Evolutionary conservation across 306 rosid species (phyloP).

Genomic region (Hippophae gyantsensis): DNA sequence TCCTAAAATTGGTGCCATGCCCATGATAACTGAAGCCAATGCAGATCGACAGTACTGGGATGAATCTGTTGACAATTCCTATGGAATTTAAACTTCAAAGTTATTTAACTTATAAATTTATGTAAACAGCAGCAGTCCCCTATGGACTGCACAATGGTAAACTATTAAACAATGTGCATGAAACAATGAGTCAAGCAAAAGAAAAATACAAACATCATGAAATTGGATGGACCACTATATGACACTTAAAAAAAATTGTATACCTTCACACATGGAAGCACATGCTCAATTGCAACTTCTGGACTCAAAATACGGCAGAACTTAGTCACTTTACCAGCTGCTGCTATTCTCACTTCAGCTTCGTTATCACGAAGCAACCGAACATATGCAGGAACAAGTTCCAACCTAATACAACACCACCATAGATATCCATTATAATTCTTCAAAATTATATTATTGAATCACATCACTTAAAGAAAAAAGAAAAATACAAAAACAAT

Average conservation of each 20-base stretch:
- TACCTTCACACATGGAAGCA: conserved; percentile 97
- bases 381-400: conserved; percentile 94
- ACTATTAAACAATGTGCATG: background rate
- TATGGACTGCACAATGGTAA: background rate
- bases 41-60: conserved; percentile 99
- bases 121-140: background rate
- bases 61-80: conserved; percentile 97
- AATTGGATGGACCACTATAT: background rate
- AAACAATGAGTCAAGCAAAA: too few species aligned
- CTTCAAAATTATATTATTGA: conserved; percentile 1
- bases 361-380: conserved; percentile 94
- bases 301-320: conserved; percentile 89
- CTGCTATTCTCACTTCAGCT: conserved; percentile 98
- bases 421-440: conserved; percentile 2
- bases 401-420: conserved; percentile 35
- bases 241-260: conserved; percentile 13
- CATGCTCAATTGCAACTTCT: conserved; percentile 80
- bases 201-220: too few species aligned
- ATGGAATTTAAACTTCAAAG: conserved; percentile 6
- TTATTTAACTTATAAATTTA: background rate
- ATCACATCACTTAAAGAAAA: background rate
- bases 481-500: too few species aligned
- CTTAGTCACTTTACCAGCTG: conserved; percentile 96
- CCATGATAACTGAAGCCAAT: conserved; percentile 97
- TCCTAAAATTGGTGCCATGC: conserved; percentile 96